These are phyloP conservation scores for Mucor circinelloides DNA, from an alignment of 371 early-diverging fungal species.

Conservation along the genomic window DNA sequence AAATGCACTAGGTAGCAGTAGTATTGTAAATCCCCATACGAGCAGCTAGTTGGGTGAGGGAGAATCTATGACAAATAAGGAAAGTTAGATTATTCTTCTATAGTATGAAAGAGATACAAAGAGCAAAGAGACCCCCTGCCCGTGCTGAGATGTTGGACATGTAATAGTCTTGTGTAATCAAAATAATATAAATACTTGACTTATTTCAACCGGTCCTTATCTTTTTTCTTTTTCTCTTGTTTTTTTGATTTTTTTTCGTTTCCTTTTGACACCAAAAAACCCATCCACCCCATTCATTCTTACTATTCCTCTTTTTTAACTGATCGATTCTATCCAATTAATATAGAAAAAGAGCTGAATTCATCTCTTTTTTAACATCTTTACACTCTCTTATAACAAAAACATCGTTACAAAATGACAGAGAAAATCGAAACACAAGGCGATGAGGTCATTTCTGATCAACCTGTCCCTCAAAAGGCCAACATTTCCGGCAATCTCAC, in stretches of 20 bases:
- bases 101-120: neutral
- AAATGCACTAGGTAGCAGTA: slow-evolving; percentile 19
- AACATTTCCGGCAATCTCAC: slow-evolving; percentile 59
- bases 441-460: slow-evolving; percentile 22
- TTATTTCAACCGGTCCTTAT: neutral
- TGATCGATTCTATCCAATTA: neutral
- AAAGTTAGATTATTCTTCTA: slow-evolving; percentile 17
- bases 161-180: neutral
- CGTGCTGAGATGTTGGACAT: slow-evolving; percentile 13
- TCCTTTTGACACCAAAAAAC: slow-evolving; percentile 12
- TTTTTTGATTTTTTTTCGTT: slow-evolving; percentile 2
- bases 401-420: slow-evolving; percentile 21
- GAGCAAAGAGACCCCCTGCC: slow-evolving; percentile 13
- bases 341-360: slow-evolving; percentile 8
- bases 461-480: slow-evolving; percentile 22
- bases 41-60: neutral
- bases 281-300: slow-evolving; percentile 11
- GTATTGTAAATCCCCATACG: slow-evolving; percentile 23
- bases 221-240: slow-evolving; percentile 4
- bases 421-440: slow-evolving; percentile 35
- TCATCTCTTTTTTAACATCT: neutral
- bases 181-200: slow-evolving; percentile 6
- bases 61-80: slow-evolving; percentile 7
- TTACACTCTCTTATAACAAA: slow-evolving; percentile 1
- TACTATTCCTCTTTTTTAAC: slow-evolving; percentile 1